A percentile compares a stretch with the other conserved stretches of the same genome.
Evolutionary conservation across 2,329 filamentous ascomycete species (phyloP).

Genomic region (Aspergillus novoparasiticus): DNA sequence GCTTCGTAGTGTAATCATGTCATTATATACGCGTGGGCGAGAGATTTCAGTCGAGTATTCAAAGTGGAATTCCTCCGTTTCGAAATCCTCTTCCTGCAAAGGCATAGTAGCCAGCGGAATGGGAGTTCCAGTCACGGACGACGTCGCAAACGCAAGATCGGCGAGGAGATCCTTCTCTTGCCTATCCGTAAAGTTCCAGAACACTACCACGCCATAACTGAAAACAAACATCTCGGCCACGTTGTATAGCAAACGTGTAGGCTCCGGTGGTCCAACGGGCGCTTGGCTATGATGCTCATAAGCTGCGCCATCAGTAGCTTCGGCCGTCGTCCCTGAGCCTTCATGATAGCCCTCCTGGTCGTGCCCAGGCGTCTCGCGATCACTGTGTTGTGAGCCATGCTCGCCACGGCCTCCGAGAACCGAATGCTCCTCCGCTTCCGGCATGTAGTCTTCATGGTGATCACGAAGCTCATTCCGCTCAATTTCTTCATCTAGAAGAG

Average conservation of each 20-base stretch:
- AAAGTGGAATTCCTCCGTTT: conserved; percentile 98
- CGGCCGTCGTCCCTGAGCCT: conserved; percentile 15
- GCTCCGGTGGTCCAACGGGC: conserved; percentile 54
- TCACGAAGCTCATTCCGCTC: conserved; percentile 88
- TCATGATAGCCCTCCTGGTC: conserved; percentile 30
- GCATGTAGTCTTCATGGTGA: conserved; percentile 88
- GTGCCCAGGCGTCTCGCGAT: conserved; percentile 11
- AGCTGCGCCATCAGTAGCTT: conserved; percentile 17
- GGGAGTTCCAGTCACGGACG: conserved; percentile 41
- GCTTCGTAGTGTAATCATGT: conserved; percentile 96
- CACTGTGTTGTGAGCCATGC: conserved; percentile 13
- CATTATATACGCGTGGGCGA: conserved; percentile 91
- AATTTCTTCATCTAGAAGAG: conserved; percentile 90
- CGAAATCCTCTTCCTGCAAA: conserved; percentile 84
- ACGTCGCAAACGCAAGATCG: conserved; percentile 80
- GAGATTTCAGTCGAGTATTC: conserved; percentile 88
- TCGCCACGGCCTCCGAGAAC: conserved; percentile 39
- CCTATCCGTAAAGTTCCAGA: conserved; percentile 97
- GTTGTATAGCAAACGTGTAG: conserved; percentile 66
- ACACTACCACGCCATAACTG: conserved; percentile 94
- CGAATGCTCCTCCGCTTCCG: conserved; percentile 59
- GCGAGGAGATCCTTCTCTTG: conserved; percentile 97
- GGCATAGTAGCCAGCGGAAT: conserved; percentile 75
- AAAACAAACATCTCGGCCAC: conserved; percentile 96
- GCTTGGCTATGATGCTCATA: conserved; percentile 41